A percentile compares a stretch with the other conserved stretches of the same genome.
Evolutionary conservation across 192 early-diverging fungal species (phyloP).

Genomic region (Linnemannia exigua): DNA sequence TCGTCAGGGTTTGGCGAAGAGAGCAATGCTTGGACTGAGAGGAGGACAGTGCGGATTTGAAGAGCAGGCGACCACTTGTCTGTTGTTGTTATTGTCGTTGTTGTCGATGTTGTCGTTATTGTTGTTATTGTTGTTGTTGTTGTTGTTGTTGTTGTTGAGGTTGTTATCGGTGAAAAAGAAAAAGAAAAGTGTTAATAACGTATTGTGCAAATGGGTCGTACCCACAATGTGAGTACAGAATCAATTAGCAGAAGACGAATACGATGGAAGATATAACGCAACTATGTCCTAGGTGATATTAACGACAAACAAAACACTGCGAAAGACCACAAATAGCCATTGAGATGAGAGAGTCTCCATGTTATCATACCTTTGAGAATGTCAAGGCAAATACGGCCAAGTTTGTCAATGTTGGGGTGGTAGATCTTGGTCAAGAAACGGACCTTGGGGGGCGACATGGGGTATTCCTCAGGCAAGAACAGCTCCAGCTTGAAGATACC

Average conservation of each 20-base stretch:
- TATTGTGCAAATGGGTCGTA: not conserved
- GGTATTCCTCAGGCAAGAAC: conserved; percentile 97
- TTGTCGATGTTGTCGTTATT: no score
- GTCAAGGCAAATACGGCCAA: conserved; percentile 97
- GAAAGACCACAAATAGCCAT: no score
- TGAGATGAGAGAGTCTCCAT: no score
- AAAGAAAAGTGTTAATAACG: not conserved
- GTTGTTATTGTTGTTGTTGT: no score
- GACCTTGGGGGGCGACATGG: conserved; percentile 98
- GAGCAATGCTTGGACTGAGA: conserved; percentile 96
- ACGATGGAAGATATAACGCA: no score
- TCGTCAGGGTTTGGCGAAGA: conserved; percentile 99
- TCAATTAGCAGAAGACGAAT: no score
- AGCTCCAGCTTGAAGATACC: conserved; percentile 96
- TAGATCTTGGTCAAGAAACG: conserved; percentile 99
- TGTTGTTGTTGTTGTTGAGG: not conserved
- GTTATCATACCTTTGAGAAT: conserved; percentile 94
- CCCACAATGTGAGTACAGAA: not conserved
- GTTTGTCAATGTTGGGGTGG: conserved; percentile 99
- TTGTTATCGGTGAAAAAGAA: not conserved
- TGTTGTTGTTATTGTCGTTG: conserved; percentile 34
- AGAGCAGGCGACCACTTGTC: conserved; percentile 99
- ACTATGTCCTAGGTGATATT: no score
- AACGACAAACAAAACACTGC: no score
- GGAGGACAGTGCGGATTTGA: conserved; percentile 97